Percentiles rank a stretch among this genome's conserved stretches.
Conservation (phyloP, 73 alveolate species). For the Blepharisma stoltei region DNA sequence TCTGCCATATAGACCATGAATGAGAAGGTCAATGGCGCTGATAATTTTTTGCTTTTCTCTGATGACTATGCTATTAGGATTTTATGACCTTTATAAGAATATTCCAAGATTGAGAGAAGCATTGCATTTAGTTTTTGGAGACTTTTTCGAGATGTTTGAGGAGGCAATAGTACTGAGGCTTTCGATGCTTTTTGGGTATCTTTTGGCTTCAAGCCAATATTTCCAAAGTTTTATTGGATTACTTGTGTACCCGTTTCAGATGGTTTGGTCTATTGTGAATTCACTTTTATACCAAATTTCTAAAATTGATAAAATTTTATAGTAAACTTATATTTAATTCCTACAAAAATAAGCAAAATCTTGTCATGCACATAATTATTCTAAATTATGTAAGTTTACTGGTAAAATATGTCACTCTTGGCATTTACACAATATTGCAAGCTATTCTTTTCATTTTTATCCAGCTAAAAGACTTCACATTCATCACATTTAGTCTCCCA, state of each 20-base stretch:
- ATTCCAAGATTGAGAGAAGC: slow-evolving; percentile 21
- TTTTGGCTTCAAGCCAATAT: background rate
- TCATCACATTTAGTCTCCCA: background rate
- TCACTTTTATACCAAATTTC: background rate
- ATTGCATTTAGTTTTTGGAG: background rate
- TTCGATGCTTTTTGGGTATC: slow-evolving; percentile 13
- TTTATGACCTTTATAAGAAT: slow-evolving; percentile 22
- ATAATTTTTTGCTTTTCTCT: background rate
- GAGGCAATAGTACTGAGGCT: background rate
- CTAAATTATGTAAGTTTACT: background rate
- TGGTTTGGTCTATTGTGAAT: background rate
- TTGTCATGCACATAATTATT: no score
- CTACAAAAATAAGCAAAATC: background rate
- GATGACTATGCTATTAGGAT: slow-evolving; percentile 24
- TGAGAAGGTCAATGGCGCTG: slow-evolving; percentile 22
- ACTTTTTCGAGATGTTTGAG: background rate
- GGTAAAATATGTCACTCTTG: background rate
- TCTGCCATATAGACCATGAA: slow-evolving; percentile 27
- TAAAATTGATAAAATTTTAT: background rate
- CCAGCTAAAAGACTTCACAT: background rate
- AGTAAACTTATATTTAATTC: background rate
- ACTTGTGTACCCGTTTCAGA: background rate
- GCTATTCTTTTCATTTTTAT: background rate
- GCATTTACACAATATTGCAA: background rate
- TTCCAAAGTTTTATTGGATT: background rate